Conservation (phyloP, 164 flowering plant genomes). For the Sedum album region DNA sequence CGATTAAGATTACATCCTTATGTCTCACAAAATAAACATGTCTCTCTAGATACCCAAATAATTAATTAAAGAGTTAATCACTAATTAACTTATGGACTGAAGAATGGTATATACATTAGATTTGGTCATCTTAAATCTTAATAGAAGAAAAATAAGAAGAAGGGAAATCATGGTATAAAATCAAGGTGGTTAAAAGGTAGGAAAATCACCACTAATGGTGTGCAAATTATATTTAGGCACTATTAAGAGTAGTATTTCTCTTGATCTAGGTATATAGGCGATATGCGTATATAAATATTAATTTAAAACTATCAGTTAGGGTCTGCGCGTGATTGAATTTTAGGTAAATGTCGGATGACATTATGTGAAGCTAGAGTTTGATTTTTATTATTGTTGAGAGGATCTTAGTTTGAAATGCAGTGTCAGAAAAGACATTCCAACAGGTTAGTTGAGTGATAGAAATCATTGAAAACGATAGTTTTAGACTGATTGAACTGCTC, state of each 20-base stretch:
- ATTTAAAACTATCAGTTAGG: not conserved
- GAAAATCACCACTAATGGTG: too few species aligned
- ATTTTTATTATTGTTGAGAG: not conserved
- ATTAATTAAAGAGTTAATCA: too few species aligned
- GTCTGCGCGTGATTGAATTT: not conserved
- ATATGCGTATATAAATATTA: not conserved
- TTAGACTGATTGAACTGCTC: not conserved
- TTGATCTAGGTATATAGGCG: not conserved
- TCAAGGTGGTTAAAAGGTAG: too few species aligned
- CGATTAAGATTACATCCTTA: too few species aligned
- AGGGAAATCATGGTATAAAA: too few species aligned
- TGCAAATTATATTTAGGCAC: not conserved
- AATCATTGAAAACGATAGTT: not conserved
- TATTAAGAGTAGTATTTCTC: not conserved
- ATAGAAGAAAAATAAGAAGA: too few species aligned
- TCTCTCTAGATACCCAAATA: too few species aligned
- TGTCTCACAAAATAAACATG: too few species aligned
- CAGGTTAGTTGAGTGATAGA: not conserved
- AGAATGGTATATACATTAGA: too few species aligned
- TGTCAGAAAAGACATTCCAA: slow-evolving; percentile 6
- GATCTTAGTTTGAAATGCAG: not conserved
- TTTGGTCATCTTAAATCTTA: too few species aligned
- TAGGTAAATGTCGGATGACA: slow-evolving; percentile 1
- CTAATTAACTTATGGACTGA: too few species aligned
- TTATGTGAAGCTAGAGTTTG: not conserved